phyloP scores from a whole-genome alignment of 1,284 basidiomycete species.

The Fomitopsis palustris region DNA sequence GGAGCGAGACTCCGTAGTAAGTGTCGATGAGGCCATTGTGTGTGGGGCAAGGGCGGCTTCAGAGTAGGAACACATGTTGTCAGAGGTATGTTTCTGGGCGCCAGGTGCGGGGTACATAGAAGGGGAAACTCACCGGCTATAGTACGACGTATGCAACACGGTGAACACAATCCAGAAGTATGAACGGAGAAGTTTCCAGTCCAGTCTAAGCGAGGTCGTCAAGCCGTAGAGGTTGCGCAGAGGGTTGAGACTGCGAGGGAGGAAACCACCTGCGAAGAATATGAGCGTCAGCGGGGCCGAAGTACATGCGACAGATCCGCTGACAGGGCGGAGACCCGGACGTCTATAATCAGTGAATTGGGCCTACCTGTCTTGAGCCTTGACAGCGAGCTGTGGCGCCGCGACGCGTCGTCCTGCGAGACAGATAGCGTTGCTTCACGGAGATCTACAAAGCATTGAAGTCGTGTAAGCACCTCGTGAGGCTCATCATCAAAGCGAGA shows the following conservation, averaged over 20 bases:
- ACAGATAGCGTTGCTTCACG: background rate
- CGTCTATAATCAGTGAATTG: background rate
- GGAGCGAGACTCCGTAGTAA: slow-evolving; percentile 17
- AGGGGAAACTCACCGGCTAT: background rate
- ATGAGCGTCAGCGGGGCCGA: slow-evolving; percentile 2
- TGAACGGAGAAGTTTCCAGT: background rate
- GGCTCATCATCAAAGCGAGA: background rate
- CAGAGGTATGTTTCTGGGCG: background rate
- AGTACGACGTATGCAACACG: background rate
- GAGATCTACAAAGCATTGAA: background rate
- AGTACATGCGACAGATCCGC: background rate
- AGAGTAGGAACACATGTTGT: slow-evolving; percentile 12
- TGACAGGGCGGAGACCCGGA: background rate
- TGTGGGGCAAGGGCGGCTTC: slow-evolving; percentile 3
- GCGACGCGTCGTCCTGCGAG: background rate
- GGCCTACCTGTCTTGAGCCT: background rate
- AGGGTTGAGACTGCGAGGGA: background rate
- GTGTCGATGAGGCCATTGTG: slow-evolving; percentile 21
- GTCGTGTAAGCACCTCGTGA: background rate
- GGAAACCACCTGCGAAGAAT: background rate
- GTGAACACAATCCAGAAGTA: background rate
- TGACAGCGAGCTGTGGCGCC: background rate
- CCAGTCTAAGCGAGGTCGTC: background rate
- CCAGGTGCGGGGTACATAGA: background rate
- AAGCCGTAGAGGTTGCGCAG: background rate